Base-by-base conservation (phyloP, 2,329 filamentous ascomycete species). In the Sporothrix inflata region DNA sequence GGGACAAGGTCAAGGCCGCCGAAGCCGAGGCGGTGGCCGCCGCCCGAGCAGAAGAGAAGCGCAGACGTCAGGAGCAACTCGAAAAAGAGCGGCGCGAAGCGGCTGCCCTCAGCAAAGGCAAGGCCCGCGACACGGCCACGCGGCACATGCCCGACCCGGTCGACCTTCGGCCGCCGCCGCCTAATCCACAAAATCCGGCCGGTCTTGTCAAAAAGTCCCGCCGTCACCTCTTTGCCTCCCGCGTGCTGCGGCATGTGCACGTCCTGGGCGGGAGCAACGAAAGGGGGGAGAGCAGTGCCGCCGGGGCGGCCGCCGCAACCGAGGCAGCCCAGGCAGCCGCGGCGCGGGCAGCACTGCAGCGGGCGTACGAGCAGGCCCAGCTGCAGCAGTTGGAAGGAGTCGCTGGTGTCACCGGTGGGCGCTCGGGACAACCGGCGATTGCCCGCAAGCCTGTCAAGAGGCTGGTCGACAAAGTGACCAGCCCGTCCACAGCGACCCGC, bases 261-360 rank as follows among this genome's bases (percentile, higher is more conserved):
- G 79, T 75, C 30, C 4, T 61, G 24, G 55, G 66, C 34, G 47
- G 47, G 21, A 27, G 27, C 55, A 51, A n/a, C 55, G 30, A 12
- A 27, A 12, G 30, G 4, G 80, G 81, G 7, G 84, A 85, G 73
- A 83, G 81, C 27, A 84, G 83, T 71, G 73, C 80, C 1, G 38
- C 40, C 69, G 78, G 1, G 78, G 81, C 61, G 1, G 71, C 61
- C 1, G 60, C 40, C 0, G 71, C 51, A 5, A 30, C 40, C 7
- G 57, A 38, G 30, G 49, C 57, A 1, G 67, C 55, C 11, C 6
- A 55, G 73, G 65, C 77, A 70, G 3, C 73, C 75, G 19, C 76
- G 65, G 66, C 72, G 61, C 55, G 73, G 72, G 16, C 21, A n/a
- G 70, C 70, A 0, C 21, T 68, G 27, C 70, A 72, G 27, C 40